A percentile compares a stretch with the other conserved stretches of the same genome.
Conservation (phyloP, 306 rosid genomes). For the Fragaria nilgerrensis region DNA sequence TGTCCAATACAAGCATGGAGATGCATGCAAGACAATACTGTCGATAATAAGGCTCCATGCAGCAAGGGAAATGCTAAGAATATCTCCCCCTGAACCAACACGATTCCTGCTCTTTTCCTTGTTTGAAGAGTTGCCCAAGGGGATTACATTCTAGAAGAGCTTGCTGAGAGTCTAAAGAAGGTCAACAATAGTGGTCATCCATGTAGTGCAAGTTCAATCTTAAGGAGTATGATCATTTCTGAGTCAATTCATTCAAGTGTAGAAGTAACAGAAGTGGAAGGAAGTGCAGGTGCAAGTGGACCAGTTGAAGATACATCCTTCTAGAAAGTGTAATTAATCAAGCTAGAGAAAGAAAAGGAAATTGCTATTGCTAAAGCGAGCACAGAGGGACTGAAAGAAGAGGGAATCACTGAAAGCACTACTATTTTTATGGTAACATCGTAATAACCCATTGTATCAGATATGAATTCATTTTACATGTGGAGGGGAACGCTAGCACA, state of each 20-base stretch:
- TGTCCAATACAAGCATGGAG: constrained; percentile 58
- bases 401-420: constrained; percentile 68
- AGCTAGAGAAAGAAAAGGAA: constrained; percentile 81
- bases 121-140: constrained; percentile 80
- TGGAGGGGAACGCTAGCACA: constrained; percentile 83
- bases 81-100: constrained; percentile 83
- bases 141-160: constrained; percentile 75
- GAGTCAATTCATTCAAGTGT: constrained; percentile 29
- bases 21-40: constrained; percentile 82
- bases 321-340: constrained; percentile 63
- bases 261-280: constrained; percentile 29
- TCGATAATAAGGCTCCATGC: constrained; percentile 84
- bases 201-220: constrained; percentile 65
- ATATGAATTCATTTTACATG: constrained; percentile 80
- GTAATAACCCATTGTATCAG: neutral
- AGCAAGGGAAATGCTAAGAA: constrained; percentile 86
- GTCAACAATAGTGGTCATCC: constrained; percentile 43
- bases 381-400: constrained; percentile 69
- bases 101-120: constrained; percentile 78
- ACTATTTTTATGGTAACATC: constrained; percentile 51
- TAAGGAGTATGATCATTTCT: constrained; percentile 47
- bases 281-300: constrained; percentile 23
- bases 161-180: constrained; percentile 63
- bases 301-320: constrained; percentile 35
- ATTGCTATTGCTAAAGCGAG: constrained; percentile 74